phyloP scores from a whole-genome alignment of 352 stramenopile species.

The Globisporangium heterothallicum region DNA sequence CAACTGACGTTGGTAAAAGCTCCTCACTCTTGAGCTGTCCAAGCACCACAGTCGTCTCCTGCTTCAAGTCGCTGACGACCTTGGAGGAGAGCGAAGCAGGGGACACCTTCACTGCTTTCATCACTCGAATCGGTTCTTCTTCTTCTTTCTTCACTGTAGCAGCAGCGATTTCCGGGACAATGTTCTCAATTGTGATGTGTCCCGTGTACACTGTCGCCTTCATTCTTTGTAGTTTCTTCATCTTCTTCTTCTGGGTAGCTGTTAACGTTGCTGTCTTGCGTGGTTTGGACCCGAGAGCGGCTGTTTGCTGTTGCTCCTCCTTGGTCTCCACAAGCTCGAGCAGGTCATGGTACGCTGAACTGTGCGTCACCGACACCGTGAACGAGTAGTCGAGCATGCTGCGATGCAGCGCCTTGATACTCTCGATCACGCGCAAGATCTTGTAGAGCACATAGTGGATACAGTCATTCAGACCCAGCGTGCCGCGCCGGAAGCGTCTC shows the following conservation, averaged over 20 bases:
- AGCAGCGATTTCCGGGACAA: background rate
- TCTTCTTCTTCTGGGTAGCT: slow-evolving; percentile 3
- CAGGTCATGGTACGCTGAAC: slow-evolving; percentile 8
- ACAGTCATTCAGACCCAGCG: slow-evolving; percentile 6
- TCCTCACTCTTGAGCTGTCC: slow-evolving; percentile 9
- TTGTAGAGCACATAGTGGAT: slow-evolving; percentile 11
- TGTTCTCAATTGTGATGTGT: slow-evolving; percentile 6
- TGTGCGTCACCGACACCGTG: slow-evolving; percentile 10
- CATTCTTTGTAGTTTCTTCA: slow-evolving; percentile 5
- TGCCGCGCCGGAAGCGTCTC: slow-evolving; percentile 3
- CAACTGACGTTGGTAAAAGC: background rate
- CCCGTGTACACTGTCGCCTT: slow-evolving; percentile 7
- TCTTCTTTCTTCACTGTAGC: background rate
- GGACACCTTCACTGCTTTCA: slow-evolving; percentile 1
- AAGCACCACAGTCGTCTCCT: slow-evolving; percentile 5
- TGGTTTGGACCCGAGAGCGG: background rate
- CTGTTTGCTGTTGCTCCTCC: background rate
- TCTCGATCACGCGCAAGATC: slow-evolving; percentile 12
- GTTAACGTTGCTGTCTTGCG: background rate
- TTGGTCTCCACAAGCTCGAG: slow-evolving; percentile 9
- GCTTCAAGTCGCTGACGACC: slow-evolving; percentile 4
- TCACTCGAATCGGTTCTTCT: background rate
- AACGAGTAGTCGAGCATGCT: slow-evolving; percentile 19
- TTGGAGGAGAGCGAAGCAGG: background rate
- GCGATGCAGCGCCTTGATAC: slow-evolving; percentile 11